Conservation (phyloP, 208 protist genomes). For the Acanthamoeba healyi region DNA sequence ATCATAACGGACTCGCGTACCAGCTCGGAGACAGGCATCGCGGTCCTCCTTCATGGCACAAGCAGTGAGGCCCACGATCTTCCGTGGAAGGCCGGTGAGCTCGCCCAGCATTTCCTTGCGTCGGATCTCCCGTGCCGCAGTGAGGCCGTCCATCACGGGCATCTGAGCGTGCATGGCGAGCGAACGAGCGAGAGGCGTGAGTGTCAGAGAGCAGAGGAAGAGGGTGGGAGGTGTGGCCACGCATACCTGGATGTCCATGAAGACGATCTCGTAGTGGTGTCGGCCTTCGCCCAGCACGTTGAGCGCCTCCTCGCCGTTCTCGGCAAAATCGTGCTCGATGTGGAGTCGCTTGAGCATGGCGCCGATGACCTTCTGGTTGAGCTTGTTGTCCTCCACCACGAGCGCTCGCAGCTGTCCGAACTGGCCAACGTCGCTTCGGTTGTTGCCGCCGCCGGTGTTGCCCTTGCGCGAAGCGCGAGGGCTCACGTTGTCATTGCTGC, state of each 20-base stretch:
- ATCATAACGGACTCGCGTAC: too few species aligned
- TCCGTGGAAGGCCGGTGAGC: not conserved
- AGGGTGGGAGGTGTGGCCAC: not conserved
- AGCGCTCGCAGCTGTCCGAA: not conserved
- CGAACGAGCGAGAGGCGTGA: not conserved
- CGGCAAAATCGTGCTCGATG: constrained; percentile 26
- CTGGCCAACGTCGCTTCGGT: not conserved
- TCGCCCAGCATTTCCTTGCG: not conserved
- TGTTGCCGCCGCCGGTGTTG: not conserved
- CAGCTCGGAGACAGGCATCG: constrained; percentile 24
- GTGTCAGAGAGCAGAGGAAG: not conserved
- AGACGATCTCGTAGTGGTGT: constrained; percentile 15
- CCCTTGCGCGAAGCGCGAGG: not conserved
- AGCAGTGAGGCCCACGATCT: constrained; percentile 38
- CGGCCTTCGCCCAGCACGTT: not conserved
- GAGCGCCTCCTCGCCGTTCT: not conserved
- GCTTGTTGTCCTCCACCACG: constrained; percentile 50
- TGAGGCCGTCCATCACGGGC: constrained; percentile 33
- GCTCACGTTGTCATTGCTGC: not conserved
- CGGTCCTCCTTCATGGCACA: constrained; percentile 51
- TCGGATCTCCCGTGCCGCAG: not conserved
- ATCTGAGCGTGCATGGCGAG: not conserved
- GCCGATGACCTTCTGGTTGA: constrained; percentile 56
- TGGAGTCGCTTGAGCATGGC: constrained; percentile 12
- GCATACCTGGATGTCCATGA: constrained; percentile 62